Evolutionary conservation across 2,329 filamentous ascomycete species (phyloP).

Genomic region (Akanthomyces dipterigenus): DNA sequence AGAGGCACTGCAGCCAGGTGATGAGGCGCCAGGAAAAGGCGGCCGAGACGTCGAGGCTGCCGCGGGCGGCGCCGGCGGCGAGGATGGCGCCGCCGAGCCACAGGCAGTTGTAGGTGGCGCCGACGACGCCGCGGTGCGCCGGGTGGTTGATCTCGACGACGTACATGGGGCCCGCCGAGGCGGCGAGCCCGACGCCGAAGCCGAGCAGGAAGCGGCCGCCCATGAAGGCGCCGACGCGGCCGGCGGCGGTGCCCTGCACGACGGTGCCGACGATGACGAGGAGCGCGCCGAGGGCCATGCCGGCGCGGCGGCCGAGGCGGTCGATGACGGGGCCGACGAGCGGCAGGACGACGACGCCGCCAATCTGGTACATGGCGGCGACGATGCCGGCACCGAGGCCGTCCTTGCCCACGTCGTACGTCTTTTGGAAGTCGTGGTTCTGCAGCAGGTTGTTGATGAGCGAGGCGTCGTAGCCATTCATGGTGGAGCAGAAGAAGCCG

Average conservation of each 20-base stretch:
- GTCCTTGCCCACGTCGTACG: slow-evolving; percentile 33
- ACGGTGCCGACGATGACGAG: slow-evolving; percentile 35
- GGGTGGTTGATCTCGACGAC: slow-evolving; percentile 58
- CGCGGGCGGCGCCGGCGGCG: slow-evolving; percentile 39
- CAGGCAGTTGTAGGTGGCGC: slow-evolving; percentile 19
- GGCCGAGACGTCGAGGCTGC: slow-evolving; percentile 25
- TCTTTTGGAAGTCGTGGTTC: slow-evolving; percentile 33
- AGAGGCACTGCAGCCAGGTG: slow-evolving; percentile 33
- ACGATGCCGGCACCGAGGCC: slow-evolving; percentile 44
- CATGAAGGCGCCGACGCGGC: slow-evolving; percentile 41
- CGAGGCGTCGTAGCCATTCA: slow-evolving; percentile 42
- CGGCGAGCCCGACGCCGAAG: slow-evolving; percentile 53
- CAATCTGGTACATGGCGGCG: slow-evolving; percentile 46
- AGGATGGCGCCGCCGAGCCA: slow-evolving; percentile 38
- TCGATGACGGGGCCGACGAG: slow-evolving; percentile 41
- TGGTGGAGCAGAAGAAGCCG: slow-evolving; percentile 43
- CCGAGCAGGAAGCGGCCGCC: slow-evolving; percentile 48
- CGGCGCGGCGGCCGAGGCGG: slow-evolving; percentile 38
- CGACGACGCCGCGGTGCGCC: slow-evolving; percentile 47
- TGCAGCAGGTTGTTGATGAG: slow-evolving; percentile 16
- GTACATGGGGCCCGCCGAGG: slow-evolving; percentile 56
- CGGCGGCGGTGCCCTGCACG: slow-evolving; percentile 21
- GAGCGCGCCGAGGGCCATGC: slow-evolving; percentile 41
- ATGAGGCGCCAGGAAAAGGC: slow-evolving; percentile 34
- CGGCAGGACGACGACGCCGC: slow-evolving; percentile 34